Base-by-base conservation (phyloP, 768 basidiomycete genomes). In the Calvatia gigantea region DNA sequence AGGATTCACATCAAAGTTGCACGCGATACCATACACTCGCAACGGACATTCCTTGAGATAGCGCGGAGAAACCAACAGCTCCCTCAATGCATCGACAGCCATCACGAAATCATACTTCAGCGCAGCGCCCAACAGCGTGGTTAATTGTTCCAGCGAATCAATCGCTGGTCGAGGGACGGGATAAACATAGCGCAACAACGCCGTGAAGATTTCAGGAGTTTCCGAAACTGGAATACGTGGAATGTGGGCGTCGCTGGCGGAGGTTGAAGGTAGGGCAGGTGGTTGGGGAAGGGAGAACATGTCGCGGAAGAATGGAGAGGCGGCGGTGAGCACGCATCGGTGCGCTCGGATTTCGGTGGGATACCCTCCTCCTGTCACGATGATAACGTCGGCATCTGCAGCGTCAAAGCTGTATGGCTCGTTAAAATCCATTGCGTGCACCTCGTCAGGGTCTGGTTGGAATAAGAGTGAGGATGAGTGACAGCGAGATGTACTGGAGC, bases 1-100 rank as follows among this genome's bases (percentile, higher is more conserved):
- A 19, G 27, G 14, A 55, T 54, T 28, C 45, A 59, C 58, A 21
- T 84, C 83, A 56, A 79, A 84, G 6, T 82, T 81, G 56, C 79
- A 83, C 1, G 89, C 86, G 33, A 89, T 81, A 19, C 87, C 86
- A 60, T 85, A 91, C 1, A 89, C 85, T 7, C 85, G 82, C n/a
- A 76, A 71, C 5, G 89, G 83, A 9, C 70, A 72, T n/a, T 69
- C 62, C 27, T 69, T 58, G 12, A 84, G 64, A 64, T 84, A 87
- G 14, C 62, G 66, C 8, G 79, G 73, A 0, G 80, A 74, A n/a
- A 86, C 60, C 33, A 89, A 77, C 17, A 76, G 65, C 46, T 65
- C 69, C 48, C 84, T 81, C 15, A 90, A 71, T 1, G 70, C 61
- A 23, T 70, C 64, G 56, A 79, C 70, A 45, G 78, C 80, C 4